Evolutionary conservation across 163 green algal species (phyloP).

Genomic region (Prototheca wickerhamii): DNA sequence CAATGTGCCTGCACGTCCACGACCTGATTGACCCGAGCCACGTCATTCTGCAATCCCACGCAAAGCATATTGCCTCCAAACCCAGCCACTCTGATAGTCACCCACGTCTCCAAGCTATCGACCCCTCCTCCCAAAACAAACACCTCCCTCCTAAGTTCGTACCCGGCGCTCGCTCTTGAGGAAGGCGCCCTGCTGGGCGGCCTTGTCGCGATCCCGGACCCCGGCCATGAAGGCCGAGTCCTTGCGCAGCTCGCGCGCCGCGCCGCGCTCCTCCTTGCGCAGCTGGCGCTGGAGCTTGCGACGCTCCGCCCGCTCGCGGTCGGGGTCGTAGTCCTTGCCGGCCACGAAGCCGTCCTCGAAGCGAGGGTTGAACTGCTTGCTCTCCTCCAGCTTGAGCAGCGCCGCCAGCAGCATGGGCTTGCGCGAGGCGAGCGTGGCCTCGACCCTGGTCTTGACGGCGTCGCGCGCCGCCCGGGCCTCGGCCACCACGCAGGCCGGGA

Average conservation of each 20-base stretch:
- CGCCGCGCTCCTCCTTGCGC: conserved; percentile 68
- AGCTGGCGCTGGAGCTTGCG: conserved; percentile 72
- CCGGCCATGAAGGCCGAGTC: conserved; percentile 78
- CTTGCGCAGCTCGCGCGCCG: conserved; percentile 77
- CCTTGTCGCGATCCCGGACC: conserved; percentile 46
- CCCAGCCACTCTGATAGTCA: too few relatives aligned
- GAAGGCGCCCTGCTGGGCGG: conserved; percentile 33
- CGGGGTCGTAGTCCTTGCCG: conserved; percentile 81
- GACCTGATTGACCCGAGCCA: too few relatives aligned
- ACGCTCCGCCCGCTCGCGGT: conserved; percentile 69
- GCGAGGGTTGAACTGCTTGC: conserved; percentile 75
- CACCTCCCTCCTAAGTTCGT: not conserved
- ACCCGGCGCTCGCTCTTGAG: not conserved
- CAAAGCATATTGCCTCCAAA: not conserved
- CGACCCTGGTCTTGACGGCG: conserved; percentile 6
- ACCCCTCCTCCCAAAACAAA: not conserved
- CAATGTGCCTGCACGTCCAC: too few relatives aligned
- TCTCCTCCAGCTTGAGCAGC: conserved; percentile 11
- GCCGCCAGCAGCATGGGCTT: conserved; percentile 37
- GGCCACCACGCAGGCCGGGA: not conserved
- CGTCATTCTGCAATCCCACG: not conserved
- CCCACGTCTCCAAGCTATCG: too few relatives aligned
- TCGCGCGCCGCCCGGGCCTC: conserved; percentile 1
- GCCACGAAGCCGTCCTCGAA: conserved; percentile 80
- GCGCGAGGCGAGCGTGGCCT: conserved; percentile 12